phyloP scores from a whole-genome alignment of 805 yeast species.

The Saccharomycopsis sp. region DNA sequence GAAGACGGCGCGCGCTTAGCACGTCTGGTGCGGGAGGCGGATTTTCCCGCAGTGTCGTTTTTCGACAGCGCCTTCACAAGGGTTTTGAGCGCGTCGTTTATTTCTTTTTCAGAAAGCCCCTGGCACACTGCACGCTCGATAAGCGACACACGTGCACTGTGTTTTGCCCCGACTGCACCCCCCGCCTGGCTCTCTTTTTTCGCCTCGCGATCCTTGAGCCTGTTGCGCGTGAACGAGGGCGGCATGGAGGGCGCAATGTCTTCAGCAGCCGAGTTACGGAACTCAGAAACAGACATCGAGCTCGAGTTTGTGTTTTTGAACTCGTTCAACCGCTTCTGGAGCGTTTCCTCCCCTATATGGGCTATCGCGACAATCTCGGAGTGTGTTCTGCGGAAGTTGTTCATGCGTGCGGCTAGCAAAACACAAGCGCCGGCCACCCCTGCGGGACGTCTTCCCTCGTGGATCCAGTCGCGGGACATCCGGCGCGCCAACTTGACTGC shows the following conservation, averaged over 20 bases:
- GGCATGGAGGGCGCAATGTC: constrained; percentile 53
- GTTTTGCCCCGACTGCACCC: constrained; percentile 28
- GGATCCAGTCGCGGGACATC: constrained; percentile 94
- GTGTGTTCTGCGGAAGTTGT: constrained; percentile 85
- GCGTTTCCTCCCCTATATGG: constrained; percentile 89
- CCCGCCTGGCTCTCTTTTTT: constrained; percentile 31
- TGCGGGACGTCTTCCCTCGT: constrained; percentile 95
- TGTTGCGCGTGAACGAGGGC: constrained; percentile 69
- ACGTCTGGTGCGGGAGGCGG: background rate
- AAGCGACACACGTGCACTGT: constrained; percentile 3
- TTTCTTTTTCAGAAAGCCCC: constrained; percentile 13
- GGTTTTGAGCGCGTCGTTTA: constrained; percentile 12
- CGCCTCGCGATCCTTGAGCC: constrained; percentile 41
- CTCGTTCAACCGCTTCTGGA: constrained; percentile 85
- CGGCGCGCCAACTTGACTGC: constrained; percentile 82
- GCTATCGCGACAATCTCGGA: constrained; percentile 93
- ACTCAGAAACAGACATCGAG: constrained; percentile 60
- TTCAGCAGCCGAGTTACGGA: constrained; percentile 40
- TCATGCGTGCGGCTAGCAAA: constrained; percentile 92
- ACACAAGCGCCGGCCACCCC: constrained; percentile 98
- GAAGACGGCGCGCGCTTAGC: constrained; percentile 18
- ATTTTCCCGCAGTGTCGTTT: constrained; percentile 8
- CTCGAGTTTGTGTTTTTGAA: constrained; percentile 76
- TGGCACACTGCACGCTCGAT: constrained; percentile 11
- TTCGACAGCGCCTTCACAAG: constrained; percentile 8